Evolutionary conservation across 176 grass and related monocot species (phyloP).

Genomic region (Hordeum vulgare): DNA sequence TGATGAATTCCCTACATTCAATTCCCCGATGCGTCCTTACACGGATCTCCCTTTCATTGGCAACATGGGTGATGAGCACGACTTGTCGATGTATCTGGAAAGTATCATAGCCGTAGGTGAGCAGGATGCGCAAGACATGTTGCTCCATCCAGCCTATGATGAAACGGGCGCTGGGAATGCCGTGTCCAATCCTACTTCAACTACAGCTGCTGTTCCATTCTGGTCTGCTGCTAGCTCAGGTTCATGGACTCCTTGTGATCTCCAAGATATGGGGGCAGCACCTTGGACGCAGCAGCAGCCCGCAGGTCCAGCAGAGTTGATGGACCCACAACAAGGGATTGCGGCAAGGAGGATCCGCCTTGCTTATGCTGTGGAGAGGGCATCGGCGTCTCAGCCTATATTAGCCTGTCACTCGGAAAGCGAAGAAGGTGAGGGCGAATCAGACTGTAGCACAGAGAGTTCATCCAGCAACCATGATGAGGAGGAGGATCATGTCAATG

Average conservation of each 20-base stretch:
- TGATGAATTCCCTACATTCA: conserved; percentile 24
- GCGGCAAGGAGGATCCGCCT: conserved; percentile 38
- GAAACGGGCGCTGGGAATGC: background rate
- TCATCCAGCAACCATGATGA: background rate
- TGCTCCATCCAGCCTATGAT: background rate
- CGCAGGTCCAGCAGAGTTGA: background rate
- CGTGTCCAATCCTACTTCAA: background rate
- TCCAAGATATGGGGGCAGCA: background rate
- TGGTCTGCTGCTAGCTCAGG: background rate
- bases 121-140: conserved; percentile 14
- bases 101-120: background rate
- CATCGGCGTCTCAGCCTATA: background rate
- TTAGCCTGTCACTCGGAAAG: background rate
- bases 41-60: conserved; percentile 41
- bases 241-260: background rate
- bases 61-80: background rate
- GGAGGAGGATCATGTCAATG: too few species aligned
- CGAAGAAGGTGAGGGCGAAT: conserved; percentile 24
- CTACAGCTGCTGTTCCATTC: background rate
- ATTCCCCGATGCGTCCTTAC: conserved; percentile 43
- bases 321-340: conserved; percentile 13
- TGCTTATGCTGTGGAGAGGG: conserved; percentile 16
- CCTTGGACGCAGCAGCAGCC: conserved; percentile 10
- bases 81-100: background rate
- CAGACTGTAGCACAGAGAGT: background rate